A percentile compares a stretch with the other conserved stretches of the same genome.
Conservation (phyloP, 345 rosid species). For the Hirschfeldia incana region DNA sequence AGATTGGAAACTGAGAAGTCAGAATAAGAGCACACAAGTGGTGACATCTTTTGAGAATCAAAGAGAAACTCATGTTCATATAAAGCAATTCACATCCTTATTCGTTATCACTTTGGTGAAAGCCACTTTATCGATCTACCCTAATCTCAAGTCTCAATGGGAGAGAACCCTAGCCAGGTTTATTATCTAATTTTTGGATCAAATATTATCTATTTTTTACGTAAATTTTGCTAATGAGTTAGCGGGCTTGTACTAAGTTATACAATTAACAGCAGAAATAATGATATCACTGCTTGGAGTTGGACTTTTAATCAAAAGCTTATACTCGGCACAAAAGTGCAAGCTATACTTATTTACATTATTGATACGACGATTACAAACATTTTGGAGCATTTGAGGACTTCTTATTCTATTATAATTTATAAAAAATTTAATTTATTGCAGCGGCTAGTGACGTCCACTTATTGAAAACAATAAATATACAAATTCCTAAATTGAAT, state of each 20-base stretch:
- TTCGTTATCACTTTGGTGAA: slow-evolving; percentile 37
- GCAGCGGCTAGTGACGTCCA: slow-evolving; percentile 33
- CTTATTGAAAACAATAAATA: not conserved
- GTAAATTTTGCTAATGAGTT: not conserved
- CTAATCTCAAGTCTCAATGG: slow-evolving; percentile 10
- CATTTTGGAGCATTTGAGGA: not conserved
- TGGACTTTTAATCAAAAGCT: not conserved
- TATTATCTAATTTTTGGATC: not conserved
- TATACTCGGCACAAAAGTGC: not conserved
- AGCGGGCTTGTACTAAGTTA: not conserved
- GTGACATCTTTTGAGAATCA: slow-evolving; percentile 38
- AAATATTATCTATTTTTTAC: not conserved
- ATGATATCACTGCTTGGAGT: not conserved
- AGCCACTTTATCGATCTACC: slow-evolving; percentile 27
- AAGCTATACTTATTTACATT: not conserved
- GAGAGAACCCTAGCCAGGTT: slow-evolving; percentile 33
- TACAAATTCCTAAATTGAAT: not conserved
- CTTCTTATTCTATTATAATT: not conserved
- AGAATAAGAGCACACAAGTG: slow-evolving; percentile 41
- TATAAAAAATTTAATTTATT: not conserved
- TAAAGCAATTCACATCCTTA: slow-evolving; percentile 29
- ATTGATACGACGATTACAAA: not conserved
- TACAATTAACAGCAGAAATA: not conserved
- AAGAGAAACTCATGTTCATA: slow-evolving; percentile 30
- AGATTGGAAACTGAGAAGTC: slow-evolving; percentile 30